These are phyloP conservation scores for Colletotrichum tabaci DNA, from an alignment of 2,329 filamentous ascomycete species.

Conservation along the genomic window DNA sequence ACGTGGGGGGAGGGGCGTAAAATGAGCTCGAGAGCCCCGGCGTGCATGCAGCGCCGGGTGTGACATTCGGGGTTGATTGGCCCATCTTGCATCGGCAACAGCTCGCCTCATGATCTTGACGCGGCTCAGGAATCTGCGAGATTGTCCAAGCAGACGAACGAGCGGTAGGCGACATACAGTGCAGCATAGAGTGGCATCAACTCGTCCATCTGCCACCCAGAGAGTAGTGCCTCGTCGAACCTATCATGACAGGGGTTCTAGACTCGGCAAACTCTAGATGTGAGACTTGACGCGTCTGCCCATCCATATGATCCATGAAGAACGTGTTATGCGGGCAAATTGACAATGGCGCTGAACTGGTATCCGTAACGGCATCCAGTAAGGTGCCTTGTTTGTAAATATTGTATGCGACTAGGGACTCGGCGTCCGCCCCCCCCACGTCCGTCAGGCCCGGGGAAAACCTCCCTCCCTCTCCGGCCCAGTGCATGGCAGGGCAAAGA, in stretches of 20 bases:
- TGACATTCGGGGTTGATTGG: constrained; percentile 21
- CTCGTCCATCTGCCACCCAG: no score
- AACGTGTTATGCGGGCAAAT: not conserved
- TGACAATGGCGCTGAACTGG: not conserved
- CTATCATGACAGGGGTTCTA: no score
- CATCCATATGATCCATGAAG: not conserved
- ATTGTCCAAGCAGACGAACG: constrained; percentile 8
- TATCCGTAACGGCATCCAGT: no score
- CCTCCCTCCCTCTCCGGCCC: no score
- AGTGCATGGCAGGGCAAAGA: not conserved
- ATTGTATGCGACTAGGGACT: no score
- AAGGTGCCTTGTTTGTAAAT: no score
- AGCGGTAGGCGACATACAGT: no score
- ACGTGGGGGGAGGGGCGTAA: not conserved
- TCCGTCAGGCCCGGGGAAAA: not conserved
- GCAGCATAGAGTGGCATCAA: no score
- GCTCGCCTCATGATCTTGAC: constrained; percentile 35
- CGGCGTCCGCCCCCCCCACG: not conserved
- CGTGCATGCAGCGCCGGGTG: constrained; percentile 19
- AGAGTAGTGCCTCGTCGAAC: no score
- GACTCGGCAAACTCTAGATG: not conserved
- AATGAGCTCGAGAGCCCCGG: not conserved
- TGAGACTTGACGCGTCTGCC: not conserved
- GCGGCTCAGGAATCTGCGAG: not conserved
- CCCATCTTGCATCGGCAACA: constrained; percentile 17